A percentile compares a stretch with the other conserved stretches of the same genome.
Conservation (phyloP, 2,329 filamentous ascomycete genomes). For the Ophiostoma montium region DNA sequence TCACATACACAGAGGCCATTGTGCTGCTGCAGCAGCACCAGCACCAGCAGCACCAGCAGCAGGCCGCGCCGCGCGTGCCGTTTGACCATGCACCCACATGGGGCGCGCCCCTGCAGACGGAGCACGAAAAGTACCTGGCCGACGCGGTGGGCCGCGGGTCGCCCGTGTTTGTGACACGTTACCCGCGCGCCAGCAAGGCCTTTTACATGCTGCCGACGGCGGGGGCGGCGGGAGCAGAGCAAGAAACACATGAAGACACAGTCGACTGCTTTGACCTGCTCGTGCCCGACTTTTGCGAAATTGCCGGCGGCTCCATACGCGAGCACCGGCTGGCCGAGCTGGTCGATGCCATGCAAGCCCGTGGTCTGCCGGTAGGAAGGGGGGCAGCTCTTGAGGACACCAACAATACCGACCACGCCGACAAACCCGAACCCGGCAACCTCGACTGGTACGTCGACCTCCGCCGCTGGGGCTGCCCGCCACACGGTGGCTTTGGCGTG, state of each 20-base stretch:
- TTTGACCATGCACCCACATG: constrained; percentile 59
- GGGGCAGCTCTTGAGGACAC: neutral
- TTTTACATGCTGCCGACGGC: constrained; percentile 52
- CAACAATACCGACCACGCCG: neutral
- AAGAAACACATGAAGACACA: too few species aligned
- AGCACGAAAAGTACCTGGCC: constrained; percentile 86
- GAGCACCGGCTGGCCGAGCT: constrained; percentile 42
- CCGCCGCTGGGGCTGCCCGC: constrained; percentile 77
- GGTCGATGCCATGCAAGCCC: constrained; percentile 3
- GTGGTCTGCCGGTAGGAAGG: constrained; percentile 3
- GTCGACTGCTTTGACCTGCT: constrained; percentile 86
- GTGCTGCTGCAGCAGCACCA: constrained; percentile 52
- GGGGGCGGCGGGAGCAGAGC: neutral
- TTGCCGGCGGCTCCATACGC: constrained; percentile 79
- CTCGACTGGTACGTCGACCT: constrained; percentile 83
- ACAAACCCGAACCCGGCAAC: constrained; percentile 14
- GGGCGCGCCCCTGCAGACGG: constrained; percentile 65
- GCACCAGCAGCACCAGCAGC: too few species aligned
- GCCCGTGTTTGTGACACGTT: constrained; percentile 86
- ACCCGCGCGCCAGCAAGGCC: constrained; percentile 77
- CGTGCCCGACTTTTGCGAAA: constrained; percentile 72
- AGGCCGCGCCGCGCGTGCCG: constrained; percentile 32
- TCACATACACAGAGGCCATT: constrained; percentile 74
- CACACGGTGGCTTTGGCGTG: constrained; percentile 81
- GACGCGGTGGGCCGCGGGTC: constrained; percentile 34